Evolutionary conservation across 176 grass and related monocot species (phyloP).

Genomic region (Melocanna baccifera): DNA sequence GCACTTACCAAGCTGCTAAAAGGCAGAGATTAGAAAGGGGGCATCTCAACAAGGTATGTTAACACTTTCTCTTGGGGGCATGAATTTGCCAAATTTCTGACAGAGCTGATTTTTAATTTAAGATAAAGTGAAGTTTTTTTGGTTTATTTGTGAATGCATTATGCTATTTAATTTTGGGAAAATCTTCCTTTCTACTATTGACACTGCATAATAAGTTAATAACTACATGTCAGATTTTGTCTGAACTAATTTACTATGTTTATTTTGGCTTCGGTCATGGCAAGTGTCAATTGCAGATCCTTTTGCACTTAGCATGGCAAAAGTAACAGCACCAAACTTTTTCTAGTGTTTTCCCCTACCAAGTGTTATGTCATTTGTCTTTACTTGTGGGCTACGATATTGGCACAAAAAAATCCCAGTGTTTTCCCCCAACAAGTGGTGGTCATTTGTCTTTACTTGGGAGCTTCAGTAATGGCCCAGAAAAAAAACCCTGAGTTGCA

Average conservation of each 20-base stretch:
- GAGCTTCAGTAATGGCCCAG: background rate
- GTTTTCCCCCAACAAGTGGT: background rate
- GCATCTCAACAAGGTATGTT: conserved; percentile 70
- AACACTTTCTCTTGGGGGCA: background rate
- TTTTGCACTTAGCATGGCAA: background rate
- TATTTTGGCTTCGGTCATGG: background rate
- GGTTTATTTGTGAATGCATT: background rate
- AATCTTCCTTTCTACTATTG: background rate
- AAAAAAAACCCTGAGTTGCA: background rate
- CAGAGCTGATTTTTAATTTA: background rate
- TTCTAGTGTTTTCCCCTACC: background rate
- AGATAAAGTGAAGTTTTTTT: background rate
- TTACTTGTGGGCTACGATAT: background rate
- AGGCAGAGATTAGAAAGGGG: conserved; percentile 91
- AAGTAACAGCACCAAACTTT: background rate
- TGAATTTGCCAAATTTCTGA: background rate
- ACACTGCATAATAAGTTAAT: background rate
- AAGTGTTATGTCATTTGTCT: background rate
- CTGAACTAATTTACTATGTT: background rate
- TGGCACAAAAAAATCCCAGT: background rate
- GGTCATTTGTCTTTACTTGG: background rate
- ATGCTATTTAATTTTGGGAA: background rate
- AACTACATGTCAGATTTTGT: background rate
- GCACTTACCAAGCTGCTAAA: conserved; percentile 71
- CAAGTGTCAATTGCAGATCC: background rate